Conservation (phyloP, 306 rosid species). For the Dryas alaskensis region DNA sequence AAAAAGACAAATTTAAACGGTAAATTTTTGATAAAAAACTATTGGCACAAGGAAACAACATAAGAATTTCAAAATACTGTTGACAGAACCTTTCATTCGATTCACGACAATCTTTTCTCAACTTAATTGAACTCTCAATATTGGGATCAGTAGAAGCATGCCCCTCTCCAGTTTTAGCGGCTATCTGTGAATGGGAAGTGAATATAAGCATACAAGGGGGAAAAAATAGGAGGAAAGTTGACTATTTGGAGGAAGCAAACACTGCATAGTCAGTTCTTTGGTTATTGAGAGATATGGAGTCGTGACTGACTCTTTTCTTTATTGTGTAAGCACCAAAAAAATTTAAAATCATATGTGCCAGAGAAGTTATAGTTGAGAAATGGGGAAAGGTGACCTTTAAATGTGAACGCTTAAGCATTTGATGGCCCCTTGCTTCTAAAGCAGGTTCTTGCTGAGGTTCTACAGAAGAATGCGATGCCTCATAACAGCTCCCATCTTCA, state of each 20-base stretch:
- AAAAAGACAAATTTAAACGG: neutral
- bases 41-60: neutral
- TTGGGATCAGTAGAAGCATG: constrained; percentile 26
- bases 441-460: constrained; percentile 31
- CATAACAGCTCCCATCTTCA: constrained; percentile 25
- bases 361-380: neutral
- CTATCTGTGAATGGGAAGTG: constrained; percentile 36
- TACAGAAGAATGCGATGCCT: constrained; percentile 20
- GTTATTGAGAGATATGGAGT: too few species aligned
- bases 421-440: constrained; percentile 22
- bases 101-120: constrained; percentile 45
- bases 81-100: constrained; percentile 54
- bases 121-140: constrained; percentile 20
- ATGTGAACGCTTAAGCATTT: constrained; percentile 9
- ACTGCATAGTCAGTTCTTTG: too few species aligned
- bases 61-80: neutral
- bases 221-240: neutral
- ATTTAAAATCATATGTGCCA: neutral
- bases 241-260: too few species aligned
- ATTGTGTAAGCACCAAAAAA: neutral
- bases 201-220: neutral
- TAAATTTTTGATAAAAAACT: neutral
- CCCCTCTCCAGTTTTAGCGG: constrained; percentile 21
- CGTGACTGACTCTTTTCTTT: neutral
- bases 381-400: constrained; percentile 4